Conservation (phyloP, 1,139 yeast genomes). For the Geotrichum bryndzae region DNA sequence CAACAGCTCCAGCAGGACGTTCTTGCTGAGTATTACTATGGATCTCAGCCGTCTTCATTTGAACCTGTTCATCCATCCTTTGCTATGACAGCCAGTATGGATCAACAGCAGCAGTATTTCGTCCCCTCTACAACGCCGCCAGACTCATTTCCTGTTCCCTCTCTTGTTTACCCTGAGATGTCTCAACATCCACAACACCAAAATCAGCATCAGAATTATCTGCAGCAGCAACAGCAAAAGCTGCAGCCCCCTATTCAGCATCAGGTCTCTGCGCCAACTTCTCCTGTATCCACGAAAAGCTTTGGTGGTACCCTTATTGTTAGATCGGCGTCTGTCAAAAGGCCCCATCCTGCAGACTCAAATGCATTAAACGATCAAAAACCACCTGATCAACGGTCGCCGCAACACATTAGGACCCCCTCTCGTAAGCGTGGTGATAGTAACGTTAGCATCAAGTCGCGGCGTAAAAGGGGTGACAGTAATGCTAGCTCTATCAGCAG, state of each 20-base stretch:
- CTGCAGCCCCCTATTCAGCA: not conserved
- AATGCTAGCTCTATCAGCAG: not conserved
- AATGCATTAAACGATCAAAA: not conserved
- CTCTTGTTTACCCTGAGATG: not conserved
- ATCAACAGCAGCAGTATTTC: not conserved
- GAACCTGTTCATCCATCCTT: not conserved
- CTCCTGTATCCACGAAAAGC: not conserved
- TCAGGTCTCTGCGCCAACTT: not conserved
- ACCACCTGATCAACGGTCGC: constrained; percentile 4
- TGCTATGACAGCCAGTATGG: not conserved
- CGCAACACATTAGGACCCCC: not conserved
- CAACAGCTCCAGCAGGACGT: not conserved
- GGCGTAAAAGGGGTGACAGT: not conserved
- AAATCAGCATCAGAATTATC: not conserved
- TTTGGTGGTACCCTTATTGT: not conserved
- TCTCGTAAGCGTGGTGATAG: not conserved
- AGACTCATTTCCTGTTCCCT: not conserved
- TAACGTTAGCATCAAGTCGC: not conserved
- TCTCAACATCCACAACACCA: not conserved
- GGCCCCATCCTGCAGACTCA: not conserved
- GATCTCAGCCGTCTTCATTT: not conserved
- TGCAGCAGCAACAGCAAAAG: not conserved
- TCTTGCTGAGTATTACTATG: not conserved
- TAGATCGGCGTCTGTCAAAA: not conserved
- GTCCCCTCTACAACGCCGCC: not conserved